A percentile compares a stretch with the other conserved stretches of the same genome.
phyloP scores from a whole-genome alignment of 805 yeast genomes.

The Wickerhamiella dianesei region DNA sequence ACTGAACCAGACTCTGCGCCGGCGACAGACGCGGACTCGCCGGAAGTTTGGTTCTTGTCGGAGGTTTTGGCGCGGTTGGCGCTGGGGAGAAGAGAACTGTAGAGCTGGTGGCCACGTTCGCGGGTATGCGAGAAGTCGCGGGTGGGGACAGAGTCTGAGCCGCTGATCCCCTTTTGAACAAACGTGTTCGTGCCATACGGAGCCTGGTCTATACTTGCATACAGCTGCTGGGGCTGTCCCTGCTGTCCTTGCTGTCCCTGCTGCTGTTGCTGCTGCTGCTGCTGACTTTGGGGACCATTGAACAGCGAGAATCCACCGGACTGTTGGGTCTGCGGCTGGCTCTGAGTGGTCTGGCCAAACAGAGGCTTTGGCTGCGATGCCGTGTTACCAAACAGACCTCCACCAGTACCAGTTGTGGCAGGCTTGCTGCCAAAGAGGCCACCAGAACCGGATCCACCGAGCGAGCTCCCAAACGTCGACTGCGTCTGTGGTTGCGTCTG shows the following conservation, averaged over 20 bases:
- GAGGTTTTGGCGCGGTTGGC: not conserved
- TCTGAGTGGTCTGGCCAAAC: no score
- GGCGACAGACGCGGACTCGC: not conserved
- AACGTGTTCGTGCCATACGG: conserved; percentile 8
- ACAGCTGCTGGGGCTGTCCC: conserved; percentile 6
- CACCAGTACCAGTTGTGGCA: no score
- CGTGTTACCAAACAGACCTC: conserved; percentile 16
- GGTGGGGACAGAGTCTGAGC: not conserved
- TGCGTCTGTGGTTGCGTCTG: not conserved
- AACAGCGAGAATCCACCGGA: conserved; percentile 4
- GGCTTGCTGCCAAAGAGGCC: conserved; percentile 20
- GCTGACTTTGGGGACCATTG: conserved; percentile 1
- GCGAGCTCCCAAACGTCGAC: not conserved
- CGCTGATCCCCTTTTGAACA: not conserved
- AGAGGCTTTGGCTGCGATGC: not conserved
- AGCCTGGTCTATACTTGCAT: conserved; percentile 22
- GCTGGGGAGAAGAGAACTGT: not conserved
- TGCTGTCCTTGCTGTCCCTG: conserved; percentile 2
- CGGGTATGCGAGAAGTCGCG: not conserved
- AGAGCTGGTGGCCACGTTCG: not conserved
- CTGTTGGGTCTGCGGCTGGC: no score
- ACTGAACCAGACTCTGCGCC: no score
- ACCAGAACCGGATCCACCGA: conserved; percentile 13
- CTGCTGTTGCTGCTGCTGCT: conserved; percentile 6
- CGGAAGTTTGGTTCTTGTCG: not conserved